phyloP scores from a whole-genome alignment of 1,284 basidiomycete genomes.

The Rhizopogon parksii region DNA sequence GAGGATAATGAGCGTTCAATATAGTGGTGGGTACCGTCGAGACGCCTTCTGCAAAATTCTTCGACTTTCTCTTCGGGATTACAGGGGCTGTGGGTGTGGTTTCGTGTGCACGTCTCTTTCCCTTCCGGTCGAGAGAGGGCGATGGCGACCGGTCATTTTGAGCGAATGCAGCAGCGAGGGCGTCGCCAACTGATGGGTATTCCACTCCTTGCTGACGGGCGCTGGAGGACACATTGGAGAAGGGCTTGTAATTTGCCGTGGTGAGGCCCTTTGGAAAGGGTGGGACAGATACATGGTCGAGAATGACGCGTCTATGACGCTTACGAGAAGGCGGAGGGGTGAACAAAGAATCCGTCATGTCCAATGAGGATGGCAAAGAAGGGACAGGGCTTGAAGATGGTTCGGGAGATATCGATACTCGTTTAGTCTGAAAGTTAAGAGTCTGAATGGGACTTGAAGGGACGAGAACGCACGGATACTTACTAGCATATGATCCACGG shows the following conservation, averaged over 20 bases:
- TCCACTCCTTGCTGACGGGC: not conserved
- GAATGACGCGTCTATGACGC: conserved; percentile 7
- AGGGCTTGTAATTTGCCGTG: conserved; percentile 17
- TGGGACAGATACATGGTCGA: conserved; percentile 19
- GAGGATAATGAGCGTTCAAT: conserved; percentile 11
- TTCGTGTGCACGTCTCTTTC: conserved; percentile 18
- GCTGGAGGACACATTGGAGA: not conserved
- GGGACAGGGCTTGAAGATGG: conserved; percentile 7
- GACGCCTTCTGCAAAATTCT: not conserved
- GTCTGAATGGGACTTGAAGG: conserved; percentile 7
- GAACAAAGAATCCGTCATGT: conserved; percentile 19
- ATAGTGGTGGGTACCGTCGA: not conserved
- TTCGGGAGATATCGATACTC: not conserved
- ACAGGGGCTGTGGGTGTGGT: conserved; percentile 2
- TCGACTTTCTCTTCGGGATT: not conserved
- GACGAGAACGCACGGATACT: conserved; percentile 10
- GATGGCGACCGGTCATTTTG: not conserved
- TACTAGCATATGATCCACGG: conserved; percentile 13
- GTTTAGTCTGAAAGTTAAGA: conserved; percentile 8
- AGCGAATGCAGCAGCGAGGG: not conserved
- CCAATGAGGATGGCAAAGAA: conserved; percentile 9
- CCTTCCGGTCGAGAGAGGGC: not conserved
- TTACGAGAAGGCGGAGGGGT: conserved; percentile 21
- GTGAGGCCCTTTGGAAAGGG: conserved; percentile 17
- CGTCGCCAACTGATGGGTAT: not conserved